Base-by-base conservation (phyloP, 2,329 filamentous ascomycete species). In the Cordyceps farinosa region DNA sequence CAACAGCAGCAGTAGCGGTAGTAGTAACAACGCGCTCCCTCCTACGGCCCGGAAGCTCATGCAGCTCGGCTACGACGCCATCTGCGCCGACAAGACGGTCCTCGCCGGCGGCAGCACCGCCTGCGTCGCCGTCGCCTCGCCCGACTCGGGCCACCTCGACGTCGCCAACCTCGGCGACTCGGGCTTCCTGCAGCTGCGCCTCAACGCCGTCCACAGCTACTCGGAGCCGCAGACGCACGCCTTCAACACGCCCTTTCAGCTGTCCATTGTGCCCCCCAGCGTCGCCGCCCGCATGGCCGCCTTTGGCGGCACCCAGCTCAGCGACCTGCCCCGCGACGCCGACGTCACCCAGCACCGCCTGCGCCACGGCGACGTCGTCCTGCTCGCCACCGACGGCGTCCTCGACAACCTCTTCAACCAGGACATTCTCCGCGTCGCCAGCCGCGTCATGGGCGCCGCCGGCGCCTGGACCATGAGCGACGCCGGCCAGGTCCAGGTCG, bases 211-310 rank as follows among this genome's bases (percentile, higher is more conserved):
- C 38, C 89, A 95, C 74, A 85, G 89, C 62, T 89, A 87, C 72
- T 96, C 92, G 2, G 85, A 88, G 54, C 90, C 92, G 30, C 95
- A 99, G 76, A 97, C 92, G 0, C 95, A 99, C 75, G 92, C 89
- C 50, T 99, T 99, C 83, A 99, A 99, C 76, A 98, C 95, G 0
- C 95, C 95, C 0, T 99, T 91, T 73, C 95, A 99, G 75, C 84
- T 99, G 47, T 94, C 92, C 61, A 87, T 97, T 60, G 88, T 97
- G 8, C 94, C 95, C 0, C 85, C 89, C 3, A 86, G 85, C 69
- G 88, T 97, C 77, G 84, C 92, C 63, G 85, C 87, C 29, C 90
- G 95, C 70, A 89, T 92, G 70, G 86, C 88, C 13, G 86, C 91
- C 34, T 98, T 97, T 74, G 94, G 94, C 27, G 91, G 91, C 51